A percentile compares a stretch with the other conserved stretches of the same genome.
Evolutionary conservation across 257 asterid genomes (phyloP).

Genomic region (Agastache rugosa): DNA sequence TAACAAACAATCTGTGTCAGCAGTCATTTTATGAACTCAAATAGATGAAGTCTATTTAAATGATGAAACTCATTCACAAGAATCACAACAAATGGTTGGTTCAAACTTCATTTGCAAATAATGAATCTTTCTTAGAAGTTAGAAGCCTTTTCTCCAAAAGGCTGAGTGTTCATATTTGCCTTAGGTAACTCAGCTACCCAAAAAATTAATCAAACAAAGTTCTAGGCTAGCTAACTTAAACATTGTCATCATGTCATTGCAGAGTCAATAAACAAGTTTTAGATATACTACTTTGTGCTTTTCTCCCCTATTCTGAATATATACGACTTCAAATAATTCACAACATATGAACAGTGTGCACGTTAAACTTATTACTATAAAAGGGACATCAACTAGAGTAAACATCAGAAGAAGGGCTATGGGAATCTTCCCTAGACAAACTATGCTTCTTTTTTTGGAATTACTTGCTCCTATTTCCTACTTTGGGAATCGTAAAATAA

Average conservation of each 20-base stretch:
- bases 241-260: neutral
- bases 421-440: neutral
- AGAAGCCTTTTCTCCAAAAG: neutral
- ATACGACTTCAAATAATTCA: neutral
- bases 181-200: neutral
- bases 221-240: neutral
- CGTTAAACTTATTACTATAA: neutral
- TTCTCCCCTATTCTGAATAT: neutral
- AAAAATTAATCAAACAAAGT: neutral
- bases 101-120: neutral
- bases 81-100: neutral
- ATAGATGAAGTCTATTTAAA: neutral
- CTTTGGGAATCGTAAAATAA: neutral
- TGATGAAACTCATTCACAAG: neutral
- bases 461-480: neutral
- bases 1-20: constrained; percentile 2
- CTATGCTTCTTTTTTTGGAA: constrained; percentile 14
- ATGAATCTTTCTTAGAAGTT: too few species aligned
- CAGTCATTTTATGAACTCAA: constrained; percentile 7
- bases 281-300: neutral
- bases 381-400: neutral
- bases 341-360: neutral
- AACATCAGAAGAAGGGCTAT: constrained; percentile 19
- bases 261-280: constrained; percentile 18
- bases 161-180: neutral